Evolutionary conservation across 768 basidiomycete genomes (phyloP), one percentile per base, ranked within the genome.

Genomic region (Termitomyces sp.): DNA sequence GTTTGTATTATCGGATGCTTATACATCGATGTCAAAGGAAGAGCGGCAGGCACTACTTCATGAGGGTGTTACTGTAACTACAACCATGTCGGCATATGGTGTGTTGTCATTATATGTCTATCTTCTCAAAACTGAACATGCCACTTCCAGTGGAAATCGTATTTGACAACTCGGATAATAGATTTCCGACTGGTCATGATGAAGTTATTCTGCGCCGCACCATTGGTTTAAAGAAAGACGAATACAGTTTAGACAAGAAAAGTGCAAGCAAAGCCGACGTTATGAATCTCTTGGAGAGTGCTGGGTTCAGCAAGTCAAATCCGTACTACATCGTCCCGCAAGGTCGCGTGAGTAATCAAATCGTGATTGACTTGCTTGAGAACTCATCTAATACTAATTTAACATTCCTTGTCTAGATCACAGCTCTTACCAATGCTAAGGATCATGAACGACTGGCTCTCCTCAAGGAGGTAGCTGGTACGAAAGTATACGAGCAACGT

Each of bases 241-340:
- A 98, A 74, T 99, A 98, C 74, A 92, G 90, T 61, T 78, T 98
- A 29, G 96, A 99, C 73, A 89, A 90, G 76, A 98, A 98, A 76
- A 93, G 89, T 60, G 89, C 90, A 0, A 90, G 86, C 71, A 97
- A 97, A 71, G 96, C 94, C 3, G 97, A 99, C 66, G 92, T 99
- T 20, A 96, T 97, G 92, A 95, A 93, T 66, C 78, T 98, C 26
- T 81, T 99, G 46, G 97, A 98, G 70, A 91, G 88, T 67, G 97
- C 97, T 1, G 96, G 97, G 0, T 99, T 99, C 76, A 94, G 91
- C 74, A 91, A 93, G 68, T 89, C 89, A n/a, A 99, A 98, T 67
- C 97, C 97, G 0, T 99, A 98, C 70, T 99, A 98, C 66, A 99
- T 99, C 63, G 96, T 98, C 0, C 97, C 97, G 2, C 97, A 99